Base-by-base conservation (phyloP, 2,329 filamentous ascomycete genomes). In the Didymella exigua region DNA sequence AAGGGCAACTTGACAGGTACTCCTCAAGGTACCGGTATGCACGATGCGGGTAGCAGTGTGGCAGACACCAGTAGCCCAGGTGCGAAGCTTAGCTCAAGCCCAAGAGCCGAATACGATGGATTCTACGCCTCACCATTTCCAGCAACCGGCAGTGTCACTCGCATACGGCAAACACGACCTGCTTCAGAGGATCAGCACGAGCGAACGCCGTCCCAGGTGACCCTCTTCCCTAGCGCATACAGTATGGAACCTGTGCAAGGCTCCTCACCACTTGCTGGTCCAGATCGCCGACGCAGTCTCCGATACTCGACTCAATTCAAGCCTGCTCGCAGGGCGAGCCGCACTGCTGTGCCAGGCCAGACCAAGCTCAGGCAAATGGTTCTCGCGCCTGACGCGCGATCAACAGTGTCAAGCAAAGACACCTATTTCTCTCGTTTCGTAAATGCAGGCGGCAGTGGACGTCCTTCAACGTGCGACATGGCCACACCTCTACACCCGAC, bases 1-100 rank as follows among this genome's bases (percentile, higher is more conserved):
- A 73, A 69, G 45, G 70, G 61, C 5, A 76, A 76, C 34, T 45
- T 76, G 4, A 76, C 74, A 31, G 73, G 72, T 4, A 75, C 72
- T 4, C 72, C 71, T 21, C 62, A 55, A 45, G 74, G 72, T 9
- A 75, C 68, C 16, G 68, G 69, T 4, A 73, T 73, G 65, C 63
- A 69, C 8, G 67, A 75, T 42, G 70, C 67, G 26, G 75, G 73
- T 13, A 77, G 75, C 51, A 77, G 75, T 53, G 48, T 74, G 14
- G 74, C 74, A 36, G 67, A 75, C 38, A 71, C 61, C 7, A 76
- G 73, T 52, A 75, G 73, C 29, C 70, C 70, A 10, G 71, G 68
- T 33, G 58, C 57, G 4, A 51, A 41, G 11, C 59, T 60, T 29
- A 66, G 53, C 50, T 69, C 64, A 23, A 66, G 59, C 44, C 42